Evolutionary conservation across 2,329 filamentous ascomycete genomes (phyloP).

Genomic region (Shiraia sp.): DNA sequence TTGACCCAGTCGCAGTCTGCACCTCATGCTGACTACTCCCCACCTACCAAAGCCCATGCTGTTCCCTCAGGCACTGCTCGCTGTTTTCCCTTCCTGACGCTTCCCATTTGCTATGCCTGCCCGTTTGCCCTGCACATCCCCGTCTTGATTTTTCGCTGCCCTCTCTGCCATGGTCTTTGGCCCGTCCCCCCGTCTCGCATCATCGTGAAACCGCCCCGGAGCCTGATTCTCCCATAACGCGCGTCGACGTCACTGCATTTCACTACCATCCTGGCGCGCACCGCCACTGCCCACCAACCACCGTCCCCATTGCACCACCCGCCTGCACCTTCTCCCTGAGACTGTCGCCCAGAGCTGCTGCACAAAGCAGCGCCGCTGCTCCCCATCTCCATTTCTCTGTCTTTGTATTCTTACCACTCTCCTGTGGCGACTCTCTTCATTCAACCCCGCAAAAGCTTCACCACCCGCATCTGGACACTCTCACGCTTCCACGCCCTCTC

Average conservation of each 20-base stretch:
- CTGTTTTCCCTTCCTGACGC: background rate
- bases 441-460: constrained; percentile 23
- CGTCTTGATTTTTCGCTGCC: too few species aligned
- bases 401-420: constrained; percentile 10
- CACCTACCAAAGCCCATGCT: constrained; percentile 13
- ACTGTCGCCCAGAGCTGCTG: constrained; percentile 15
- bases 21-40: constrained; percentile 12
- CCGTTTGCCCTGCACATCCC: background rate
- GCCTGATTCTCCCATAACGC: constrained; percentile 7
- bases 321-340: constrained; percentile 17
- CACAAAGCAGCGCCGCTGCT: constrained; percentile 15
- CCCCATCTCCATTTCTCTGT: constrained; percentile 10
- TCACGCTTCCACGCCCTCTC: too few species aligned
- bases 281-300: constrained; percentile 30
- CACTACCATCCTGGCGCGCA: constrained; percentile 18
- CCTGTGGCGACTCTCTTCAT: constrained; percentile 6
- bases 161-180: constrained; percentile 7
- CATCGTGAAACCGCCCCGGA: constrained; percentile 21
- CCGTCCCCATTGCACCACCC: constrained; percentile 21
- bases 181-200: constrained; percentile 4
- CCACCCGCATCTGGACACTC: constrained; percentile 8
- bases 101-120: background rate
- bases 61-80: constrained; percentile 14
- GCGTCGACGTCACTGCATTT: constrained; percentile 21
- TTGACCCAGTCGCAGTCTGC: constrained; percentile 3